Evolutionary conservation across 2,329 filamentous ascomycete species (phyloP), one percentile per base, ranked within the genome.

Genomic region (Apiospora koreana): DNA sequence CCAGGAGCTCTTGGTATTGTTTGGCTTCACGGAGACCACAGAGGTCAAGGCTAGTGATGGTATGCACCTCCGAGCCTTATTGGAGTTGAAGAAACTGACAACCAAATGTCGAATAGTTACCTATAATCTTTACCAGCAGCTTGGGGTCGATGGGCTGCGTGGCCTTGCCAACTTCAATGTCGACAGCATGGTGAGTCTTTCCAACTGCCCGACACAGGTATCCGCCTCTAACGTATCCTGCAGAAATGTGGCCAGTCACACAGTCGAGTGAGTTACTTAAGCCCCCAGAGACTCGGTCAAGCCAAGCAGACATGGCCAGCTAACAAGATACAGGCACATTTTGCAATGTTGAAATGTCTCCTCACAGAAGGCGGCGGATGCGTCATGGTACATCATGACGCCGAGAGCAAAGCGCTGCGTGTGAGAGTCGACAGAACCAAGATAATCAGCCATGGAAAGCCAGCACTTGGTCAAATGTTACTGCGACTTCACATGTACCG

Each of bases 401-500:
- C 80, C 23, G 76, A 81, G 6, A 80, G 82, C 50, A 77, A 87
- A 16, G 84, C 84, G 70, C 80, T 91, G 1, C 84, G 81, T 0
- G 86, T 91, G 65, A 80, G 79, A 6, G 83, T 91, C n/a, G 87
- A 91, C 77, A 83, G 85, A n/a, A 80, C 77, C 70, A 88, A 88
- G 77, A 90, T 91, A 69, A 74, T 83, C 5, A 82, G 83, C 1
- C 84, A 88, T 46, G 89, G 89, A 0, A 86, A 89, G 18, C 84
- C 85, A 0, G 87, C 88, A 0, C 83, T 92, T 3, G 87, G 89
- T 54, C 79, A 81, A 9, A 89, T 90, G 79, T 82, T 91, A 38
- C 82, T 88, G 72, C 85, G 85, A 68, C 78, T 92, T 68, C 89
- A 91, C 72, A 84, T 91, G 64, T 91, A 85, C 77, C 89, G 90